Conservation (phyloP, 345 rosid species). For the Luvunga scandens region DNA sequence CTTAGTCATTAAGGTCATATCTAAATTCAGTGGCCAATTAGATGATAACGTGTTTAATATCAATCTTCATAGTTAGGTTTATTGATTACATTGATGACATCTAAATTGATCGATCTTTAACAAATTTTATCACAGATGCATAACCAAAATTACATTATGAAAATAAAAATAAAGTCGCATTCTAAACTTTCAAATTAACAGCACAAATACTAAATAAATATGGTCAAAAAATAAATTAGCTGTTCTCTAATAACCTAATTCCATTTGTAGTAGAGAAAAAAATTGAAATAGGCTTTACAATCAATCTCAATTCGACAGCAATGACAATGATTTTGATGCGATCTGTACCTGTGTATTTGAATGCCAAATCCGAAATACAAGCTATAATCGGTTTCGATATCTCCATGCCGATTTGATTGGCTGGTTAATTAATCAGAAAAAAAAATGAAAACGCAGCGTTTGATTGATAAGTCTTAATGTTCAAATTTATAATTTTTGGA, state of each 20-base stretch:
- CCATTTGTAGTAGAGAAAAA: too few species aligned
- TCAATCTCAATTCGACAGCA: not conserved
- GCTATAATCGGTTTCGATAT: constrained; percentile 59
- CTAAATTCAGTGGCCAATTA: not conserved
- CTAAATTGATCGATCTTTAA: not conserved
- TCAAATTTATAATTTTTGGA: not conserved
- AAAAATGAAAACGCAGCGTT: constrained; percentile 14
- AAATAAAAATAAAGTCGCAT: not conserved
- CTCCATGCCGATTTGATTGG: constrained; percentile 60
- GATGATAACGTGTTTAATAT: not conserved
- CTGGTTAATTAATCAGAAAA: constrained; percentile 33
- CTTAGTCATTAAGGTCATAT: not conserved
- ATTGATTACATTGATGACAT: not conserved
- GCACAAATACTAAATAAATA: not conserved
- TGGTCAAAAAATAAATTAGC: not conserved
- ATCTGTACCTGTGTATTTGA: constrained; percentile 62
- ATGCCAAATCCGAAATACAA: constrained; percentile 71
- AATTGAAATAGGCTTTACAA: not conserved
- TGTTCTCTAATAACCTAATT: too few species aligned
- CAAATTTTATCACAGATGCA: not conserved
- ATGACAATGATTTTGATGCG: not conserved
- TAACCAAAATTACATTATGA: not conserved
- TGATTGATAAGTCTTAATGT: not conserved
- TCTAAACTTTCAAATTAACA: not conserved
- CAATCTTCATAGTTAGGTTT: not conserved